Percentiles rank a stretch among this genome's conserved stretches.
These are phyloP conservation scores for Cytospora piceae DNA, from an alignment of 2,329 filamentous ascomycete species.

Conservation along the genomic window DNA sequence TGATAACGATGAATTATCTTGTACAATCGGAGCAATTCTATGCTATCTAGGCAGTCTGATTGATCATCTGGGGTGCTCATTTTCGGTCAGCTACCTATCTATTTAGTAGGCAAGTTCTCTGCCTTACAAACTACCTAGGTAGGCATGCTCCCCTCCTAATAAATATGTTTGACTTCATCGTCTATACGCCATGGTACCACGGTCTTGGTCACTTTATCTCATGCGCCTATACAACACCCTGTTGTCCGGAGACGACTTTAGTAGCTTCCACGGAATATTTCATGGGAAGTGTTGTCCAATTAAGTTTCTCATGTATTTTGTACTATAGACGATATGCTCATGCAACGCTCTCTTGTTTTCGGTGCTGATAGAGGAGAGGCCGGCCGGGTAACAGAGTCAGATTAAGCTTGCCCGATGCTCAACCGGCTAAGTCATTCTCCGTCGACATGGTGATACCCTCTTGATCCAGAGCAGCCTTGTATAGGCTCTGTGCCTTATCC, in stretches of 20 bases:
- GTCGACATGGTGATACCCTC: conserved; percentile 47
- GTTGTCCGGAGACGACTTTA: background rate
- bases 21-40: no score
- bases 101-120: no score
- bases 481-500: conserved; percentile 70
- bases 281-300: background rate
- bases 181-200: background rate
- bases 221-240: background rate
- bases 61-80: no score
- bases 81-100: no score
- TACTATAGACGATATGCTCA: background rate
- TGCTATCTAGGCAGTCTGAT: no score
- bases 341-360: background rate
- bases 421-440: conserved; percentile 25
- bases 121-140: no score
- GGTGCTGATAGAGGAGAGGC: background rate
- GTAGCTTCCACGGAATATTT: background rate
- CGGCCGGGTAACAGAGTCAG: background rate
- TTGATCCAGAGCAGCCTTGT: conserved; percentile 71
- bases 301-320: background rate
- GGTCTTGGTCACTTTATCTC: background rate
- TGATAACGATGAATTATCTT: no score
- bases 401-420: background rate
- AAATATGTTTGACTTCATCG: background rate
- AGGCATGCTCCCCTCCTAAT: background rate